Evolutionary conservation across 2,329 filamentous ascomycete species (phyloP), one percentile per base, ranked within the genome.

Genomic region (Exophiala sp.): DNA sequence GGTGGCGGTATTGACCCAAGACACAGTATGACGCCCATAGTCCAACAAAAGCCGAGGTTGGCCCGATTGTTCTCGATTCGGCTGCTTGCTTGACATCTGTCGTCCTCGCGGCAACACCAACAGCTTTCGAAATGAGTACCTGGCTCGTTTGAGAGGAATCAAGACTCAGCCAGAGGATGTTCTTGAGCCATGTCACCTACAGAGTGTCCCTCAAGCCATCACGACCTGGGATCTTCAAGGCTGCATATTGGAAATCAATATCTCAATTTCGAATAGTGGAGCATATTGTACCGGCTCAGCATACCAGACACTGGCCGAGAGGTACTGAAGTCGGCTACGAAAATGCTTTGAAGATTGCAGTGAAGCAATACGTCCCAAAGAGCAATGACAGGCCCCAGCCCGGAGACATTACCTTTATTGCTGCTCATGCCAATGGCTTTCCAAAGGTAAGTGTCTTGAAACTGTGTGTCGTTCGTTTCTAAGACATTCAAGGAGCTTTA

Each of bases 381-480:
- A 80, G 86, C 65, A 91, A 91, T 63, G 78, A 76, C 0, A 71
- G 75, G 20, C 87, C 89, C 0, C 77, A 83, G 58, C 81, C 83
- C 1, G 88, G 89, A 33, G 89, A 94, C 69, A 75, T 96, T 7
- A 96, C 90, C 16, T 85, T 97, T 54, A 84, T 97, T 51, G 90
- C 82, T 9, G 86, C 87, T 3, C 91, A 96, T 72, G 92, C 90
- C 46, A 96, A 96, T 74, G 92, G 87, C 9, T 96, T 96, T 62
- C 88, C 89, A 9, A 97, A 96, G 79, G 88, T 88, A 69, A 50
- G 64, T 36, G 10, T 7, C 36, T n/a, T 12, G 8, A 24, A 29
- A 14, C 11, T 21, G 16, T n/a, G 24, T 24, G 8, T 3, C 16
- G n/a, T 18, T 14, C 10, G 14, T 33, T 16, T 36, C 14, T 32